A percentile compares a stretch with the other conserved stretches of the same genome.
Conservation (phyloP, 2,329 filamentous ascomycete species). For the Diaporthe amygdali region DNA sequence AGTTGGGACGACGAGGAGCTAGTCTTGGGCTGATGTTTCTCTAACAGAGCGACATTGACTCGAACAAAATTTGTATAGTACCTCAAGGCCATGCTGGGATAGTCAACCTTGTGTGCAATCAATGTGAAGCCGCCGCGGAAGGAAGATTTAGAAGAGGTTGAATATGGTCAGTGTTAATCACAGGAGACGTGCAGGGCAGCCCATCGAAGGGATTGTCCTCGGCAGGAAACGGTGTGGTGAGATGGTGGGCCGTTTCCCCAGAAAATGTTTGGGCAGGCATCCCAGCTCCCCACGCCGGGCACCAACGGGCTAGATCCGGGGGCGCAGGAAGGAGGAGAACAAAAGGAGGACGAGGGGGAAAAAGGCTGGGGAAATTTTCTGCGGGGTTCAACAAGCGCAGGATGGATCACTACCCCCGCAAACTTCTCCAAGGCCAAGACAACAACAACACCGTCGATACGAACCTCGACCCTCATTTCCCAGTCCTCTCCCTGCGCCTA, state of each 20-base stretch:
- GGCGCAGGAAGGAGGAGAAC: not conserved
- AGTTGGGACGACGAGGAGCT: not conserved
- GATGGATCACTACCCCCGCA: not conserved
- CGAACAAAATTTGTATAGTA: not conserved
- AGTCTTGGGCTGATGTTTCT: not conserved
- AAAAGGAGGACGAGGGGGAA: not conserved
- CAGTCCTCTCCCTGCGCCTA: not conserved
- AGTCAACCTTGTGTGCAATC: not conserved
- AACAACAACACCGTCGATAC: not conserved
- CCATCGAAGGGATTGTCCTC: too few species aligned
- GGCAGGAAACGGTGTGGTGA: not conserved
- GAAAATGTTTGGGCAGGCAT: not conserved
- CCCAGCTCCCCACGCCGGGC: not conserved
- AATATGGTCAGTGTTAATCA: not conserved
- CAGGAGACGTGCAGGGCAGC: not conserved
- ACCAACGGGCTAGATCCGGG: not conserved
- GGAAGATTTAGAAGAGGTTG: not conserved
- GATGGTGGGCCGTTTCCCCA: not conserved
- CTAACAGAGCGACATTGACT: not conserved
- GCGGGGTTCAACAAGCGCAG: not conserved
- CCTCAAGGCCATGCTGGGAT: not conserved
- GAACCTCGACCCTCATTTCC: not conserved
- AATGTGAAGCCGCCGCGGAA: constrained; percentile 3
- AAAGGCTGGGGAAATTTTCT: not conserved
- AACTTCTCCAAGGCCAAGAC: not conserved